Conservation (phyloP, 2,329 filamentous ascomycete species). For the Chaetomium olivaceum region DNA sequence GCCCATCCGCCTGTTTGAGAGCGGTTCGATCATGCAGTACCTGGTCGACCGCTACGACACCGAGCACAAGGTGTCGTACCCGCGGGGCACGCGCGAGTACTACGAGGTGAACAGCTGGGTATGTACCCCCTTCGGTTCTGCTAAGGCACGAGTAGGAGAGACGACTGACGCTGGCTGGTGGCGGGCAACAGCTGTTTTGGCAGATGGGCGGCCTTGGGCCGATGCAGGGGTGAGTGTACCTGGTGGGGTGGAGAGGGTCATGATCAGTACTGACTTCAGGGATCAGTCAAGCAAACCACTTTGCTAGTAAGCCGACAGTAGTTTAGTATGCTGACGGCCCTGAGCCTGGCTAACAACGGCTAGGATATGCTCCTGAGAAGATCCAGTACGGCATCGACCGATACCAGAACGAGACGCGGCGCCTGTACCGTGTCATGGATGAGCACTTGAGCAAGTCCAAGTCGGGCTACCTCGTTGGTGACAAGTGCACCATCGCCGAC, state of each 20-base stretch:
- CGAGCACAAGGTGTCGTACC: slow-evolving; percentile 81
- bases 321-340: background rate
- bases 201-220: slow-evolving; percentile 81
- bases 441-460: slow-evolving; percentile 62
- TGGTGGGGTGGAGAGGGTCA: background rate
- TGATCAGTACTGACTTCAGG: slow-evolving; percentile 11
- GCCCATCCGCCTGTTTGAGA: slow-evolving; percentile 77
- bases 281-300: slow-evolving; percentile 73
- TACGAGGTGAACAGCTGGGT: slow-evolving; percentile 81
- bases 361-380: slow-evolving; percentile 74
- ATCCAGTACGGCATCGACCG: slow-evolving; percentile 82
- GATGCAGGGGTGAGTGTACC: slow-evolving; percentile 62
- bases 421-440: slow-evolving; percentile 77
- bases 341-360: background rate
- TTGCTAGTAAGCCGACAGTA: slow-evolving; percentile 54
- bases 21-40: slow-evolving; percentile 81
- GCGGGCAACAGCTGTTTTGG: slow-evolving; percentile 45
- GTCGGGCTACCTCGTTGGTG: slow-evolving; percentile 64
- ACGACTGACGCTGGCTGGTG: background rate
- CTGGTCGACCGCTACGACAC: slow-evolving; percentile 78
- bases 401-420: slow-evolving; percentile 80
- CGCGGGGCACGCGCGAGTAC: slow-evolving; percentile 68
- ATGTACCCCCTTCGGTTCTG: background rate
- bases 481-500: slow-evolving; percentile 73
- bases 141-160: background rate